phyloP scores from a whole-genome alignment of 1,284 basidiomycete genomes.

The Cryptococcus sp. region DNA sequence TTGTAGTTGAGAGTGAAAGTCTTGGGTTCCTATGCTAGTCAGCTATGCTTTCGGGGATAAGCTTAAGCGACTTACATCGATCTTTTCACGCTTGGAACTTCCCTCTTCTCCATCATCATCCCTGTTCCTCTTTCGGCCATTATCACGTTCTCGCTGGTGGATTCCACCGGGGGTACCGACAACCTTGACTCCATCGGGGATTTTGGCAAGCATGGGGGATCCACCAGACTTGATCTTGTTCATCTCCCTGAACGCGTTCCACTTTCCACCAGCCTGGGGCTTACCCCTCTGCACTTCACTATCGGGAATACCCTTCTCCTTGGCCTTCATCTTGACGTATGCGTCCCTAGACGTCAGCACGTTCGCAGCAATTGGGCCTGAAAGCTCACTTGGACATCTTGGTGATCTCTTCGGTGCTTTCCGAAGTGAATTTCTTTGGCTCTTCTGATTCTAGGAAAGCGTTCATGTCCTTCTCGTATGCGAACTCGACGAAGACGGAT shows the following conservation, averaged over 20 bases:
- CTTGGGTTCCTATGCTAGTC: constrained; percentile 54
- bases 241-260: constrained; percentile 89
- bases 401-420: constrained; percentile 57
- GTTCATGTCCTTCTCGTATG: constrained; percentile 64
- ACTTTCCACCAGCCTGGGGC: constrained; percentile 49
- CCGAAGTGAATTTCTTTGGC: constrained; percentile 67
- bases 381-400: constrained; percentile 77
- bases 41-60: not conserved
- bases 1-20: constrained; percentile 54
- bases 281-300: constrained; percentile 27
- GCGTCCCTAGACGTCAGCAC: constrained; percentile 56
- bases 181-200: constrained; percentile 39
- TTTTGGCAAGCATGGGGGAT: constrained; percentile 32
- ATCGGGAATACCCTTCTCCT: constrained; percentile 73
- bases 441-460: constrained; percentile 73
- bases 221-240: constrained; percentile 50
- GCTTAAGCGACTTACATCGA: constrained; percentile 52
- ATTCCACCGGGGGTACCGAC: constrained; percentile 24
- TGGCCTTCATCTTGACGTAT: constrained; percentile 96
- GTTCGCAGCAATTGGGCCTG: not conserved
- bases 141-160: constrained; percentile 7
- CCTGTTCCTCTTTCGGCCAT: constrained; percentile 34
- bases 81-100: constrained; percentile 48
- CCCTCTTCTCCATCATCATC: constrained; percentile 46
- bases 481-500: constrained; percentile 90